Evolutionary conservation across 1,139 yeast genomes (phyloP).

Genomic region (Diutina mesorugosa): DNA sequence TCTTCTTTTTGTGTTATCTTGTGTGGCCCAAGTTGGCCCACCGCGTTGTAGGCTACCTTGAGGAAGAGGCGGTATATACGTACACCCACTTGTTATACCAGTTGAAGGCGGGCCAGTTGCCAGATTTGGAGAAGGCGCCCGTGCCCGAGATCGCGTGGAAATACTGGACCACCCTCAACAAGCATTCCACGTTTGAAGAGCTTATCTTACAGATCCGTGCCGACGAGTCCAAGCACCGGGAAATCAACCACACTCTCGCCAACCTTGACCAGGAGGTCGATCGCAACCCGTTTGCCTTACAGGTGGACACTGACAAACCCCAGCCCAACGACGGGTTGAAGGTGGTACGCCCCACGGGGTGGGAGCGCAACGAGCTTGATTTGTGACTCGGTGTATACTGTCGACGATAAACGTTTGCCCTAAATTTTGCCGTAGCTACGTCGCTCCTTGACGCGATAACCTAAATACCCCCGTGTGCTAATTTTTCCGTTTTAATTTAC

Average conservation of each 20-base stretch:
- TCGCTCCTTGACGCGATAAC: not conserved
- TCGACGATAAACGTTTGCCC: not conserved
- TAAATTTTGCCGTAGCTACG: not conserved
- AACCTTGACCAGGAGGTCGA: constrained; percentile 41
- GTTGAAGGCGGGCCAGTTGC: constrained; percentile 38
- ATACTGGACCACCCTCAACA: constrained; percentile 48
- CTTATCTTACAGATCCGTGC: constrained; percentile 78
- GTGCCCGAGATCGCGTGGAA: constrained; percentile 48
- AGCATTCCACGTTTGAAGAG: constrained; percentile 43
- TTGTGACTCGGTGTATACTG: constrained; percentile 3
- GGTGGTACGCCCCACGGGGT: constrained; percentile 37
- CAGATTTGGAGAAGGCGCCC: constrained; percentile 28
- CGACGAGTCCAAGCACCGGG: constrained; percentile 68
- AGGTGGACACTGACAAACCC: constrained; percentile 23
- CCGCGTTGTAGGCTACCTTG: constrained; percentile 67
- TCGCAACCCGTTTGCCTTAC: constrained; percentile 57
- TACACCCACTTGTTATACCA: constrained; percentile 48
- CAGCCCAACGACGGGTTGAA: constrained; percentile 47
- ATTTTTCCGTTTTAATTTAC: not conserved
- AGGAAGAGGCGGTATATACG: constrained; percentile 68
- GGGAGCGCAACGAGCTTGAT: constrained; percentile 51
- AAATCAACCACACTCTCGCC: constrained; percentile 66
- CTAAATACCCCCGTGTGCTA: not conserved
- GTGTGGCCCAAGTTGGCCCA: constrained; percentile 55
- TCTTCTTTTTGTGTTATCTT: constrained; percentile 50